Base-by-base conservation (phyloP, 1,139 yeast species). In the Hanseniaspora uvarum region DNA sequence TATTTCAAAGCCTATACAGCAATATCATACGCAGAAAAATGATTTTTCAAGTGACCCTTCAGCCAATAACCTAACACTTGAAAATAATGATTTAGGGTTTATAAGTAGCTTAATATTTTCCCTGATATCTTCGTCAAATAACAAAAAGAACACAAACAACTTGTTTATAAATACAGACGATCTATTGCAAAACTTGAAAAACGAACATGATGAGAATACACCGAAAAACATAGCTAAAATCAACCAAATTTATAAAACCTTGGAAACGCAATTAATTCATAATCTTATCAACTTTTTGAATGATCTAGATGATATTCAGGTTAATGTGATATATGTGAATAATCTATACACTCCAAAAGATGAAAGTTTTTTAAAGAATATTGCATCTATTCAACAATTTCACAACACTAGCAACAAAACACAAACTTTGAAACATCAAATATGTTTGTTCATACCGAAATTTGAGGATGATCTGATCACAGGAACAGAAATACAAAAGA, bases 81-180 rank as follows among this genome's bases (percentile, higher is more conserved):
- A 28, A 21, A 14, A 31, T 26, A 30, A 44, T 21, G 24, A 31
- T 6, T 19, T 44, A 4, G 46, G 46, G 23, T 49, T 49, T 28
- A 39, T 49, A 14, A 34, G 33, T 11, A 26, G 43, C 41, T 41
- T 49, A 23, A 8, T 49, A 1, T 41, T 49, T 10, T 40, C 53
- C 7, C 18, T 49, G 6, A 28, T 48, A 21, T 49, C 47, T 5
- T 41, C 47, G 7, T 24, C 47, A 18, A 43, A 43, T 12, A 49
- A 30, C 23, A 49, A 36, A n/a, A 49, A 41, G 4, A 49, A 43
- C 21, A 40, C 45, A 12, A 41, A 43, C 23, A 49, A 49, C 16
- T 28, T 49, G 37, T 49, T 49, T n/a, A 49, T 49, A 8, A 49
- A 36, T 14, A 49, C 53, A 7, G 43, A 49, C 41, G 53, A 49